Conservation (phyloP, 2,329 filamentous ascomycete genomes). For the Alternaria hordeiaustralica region DNA sequence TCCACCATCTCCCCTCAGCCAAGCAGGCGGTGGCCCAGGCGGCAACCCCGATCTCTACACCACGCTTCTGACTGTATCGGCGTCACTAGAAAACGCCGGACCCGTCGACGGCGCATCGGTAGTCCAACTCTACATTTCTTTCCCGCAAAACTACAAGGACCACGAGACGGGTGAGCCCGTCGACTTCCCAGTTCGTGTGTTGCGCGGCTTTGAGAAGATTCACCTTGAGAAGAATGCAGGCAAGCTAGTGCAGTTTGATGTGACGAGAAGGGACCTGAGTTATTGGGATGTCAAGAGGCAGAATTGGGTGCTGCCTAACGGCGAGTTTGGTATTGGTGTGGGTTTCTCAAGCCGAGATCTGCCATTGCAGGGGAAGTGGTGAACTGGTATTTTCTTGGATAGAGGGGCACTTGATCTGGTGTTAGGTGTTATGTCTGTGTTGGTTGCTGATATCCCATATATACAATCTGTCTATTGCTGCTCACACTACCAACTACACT, state of each 20-base stretch:
- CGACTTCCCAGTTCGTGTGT: constrained; percentile 61
- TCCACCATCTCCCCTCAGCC: constrained; percentile 62
- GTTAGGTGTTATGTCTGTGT: neutral
- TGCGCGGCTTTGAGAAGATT: constrained; percentile 55
- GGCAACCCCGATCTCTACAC: constrained; percentile 72
- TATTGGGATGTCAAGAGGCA: constrained; percentile 50
- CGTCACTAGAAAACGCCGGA: constrained; percentile 69
- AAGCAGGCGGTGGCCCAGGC: constrained; percentile 72
- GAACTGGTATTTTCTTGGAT: neutral
- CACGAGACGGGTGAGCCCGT: constrained; percentile 53
- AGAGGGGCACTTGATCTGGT: neutral
- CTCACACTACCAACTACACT: neutral
- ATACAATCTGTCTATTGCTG: neutral
- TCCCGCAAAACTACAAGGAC: constrained; percentile 53
- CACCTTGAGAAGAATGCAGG: constrained; percentile 32
- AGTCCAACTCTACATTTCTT: constrained; percentile 64
- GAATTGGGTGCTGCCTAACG: constrained; percentile 51
- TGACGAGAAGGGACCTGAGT: constrained; percentile 52
- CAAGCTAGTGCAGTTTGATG: constrained; percentile 43
- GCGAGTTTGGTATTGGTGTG: constrained; percentile 37
- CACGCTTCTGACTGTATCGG: constrained; percentile 57
- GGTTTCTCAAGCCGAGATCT: constrained; percentile 46
- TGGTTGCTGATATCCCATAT: neutral
- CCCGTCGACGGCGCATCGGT: constrained; percentile 59
- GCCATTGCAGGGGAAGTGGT: constrained; percentile 42